phyloP scores from a whole-genome alignment of 2,329 filamentous ascomycete species.

The Plenodomus tracheiphilus region DNA sequence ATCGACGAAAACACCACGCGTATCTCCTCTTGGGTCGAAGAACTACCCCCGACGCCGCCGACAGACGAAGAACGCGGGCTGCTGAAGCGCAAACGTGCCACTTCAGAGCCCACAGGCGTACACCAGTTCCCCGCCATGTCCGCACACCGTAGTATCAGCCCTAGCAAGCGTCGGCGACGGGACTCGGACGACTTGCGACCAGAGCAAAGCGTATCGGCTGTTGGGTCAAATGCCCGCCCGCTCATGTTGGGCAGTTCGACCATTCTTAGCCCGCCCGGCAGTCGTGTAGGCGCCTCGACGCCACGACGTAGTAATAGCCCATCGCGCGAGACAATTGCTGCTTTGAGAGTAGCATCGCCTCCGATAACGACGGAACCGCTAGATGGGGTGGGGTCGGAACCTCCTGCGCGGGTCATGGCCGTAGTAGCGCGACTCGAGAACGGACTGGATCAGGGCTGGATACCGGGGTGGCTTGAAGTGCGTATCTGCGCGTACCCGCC shows the following conservation, averaged over 20 bases:
- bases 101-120: constrained; percentile 2
- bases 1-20: constrained; percentile 1
- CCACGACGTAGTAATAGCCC: constrained; percentile 8
- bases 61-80: constrained; percentile 2
- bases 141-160: constrained; percentile 1
- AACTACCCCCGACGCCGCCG: constrained; percentile 2
- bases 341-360: constrained; percentile 9
- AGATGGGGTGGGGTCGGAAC: not conserved
- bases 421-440: constrained; percentile 10
- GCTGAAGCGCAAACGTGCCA: constrained; percentile 9
- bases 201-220: constrained; percentile 9
- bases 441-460: constrained; percentile 8
- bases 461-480: constrained; percentile 11
- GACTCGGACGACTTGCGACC: constrained; percentile 6
- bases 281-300: constrained; percentile 6
- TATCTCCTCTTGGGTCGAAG: constrained; percentile 5
- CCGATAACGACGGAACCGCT: not conserved
- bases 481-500: constrained; percentile 1
- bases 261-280: constrained; percentile 9
- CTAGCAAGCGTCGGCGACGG: constrained; percentile 8
- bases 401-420: constrained; percentile 10
- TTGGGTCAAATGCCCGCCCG: constrained; percentile 4
- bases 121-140: constrained; percentile 7
- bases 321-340: constrained; percentile 11
- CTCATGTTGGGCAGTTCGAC: constrained; percentile 5